A percentile compares a stretch with the other conserved stretches of the same genome.
Evolutionary conservation across 2,329 filamentous ascomycete genomes (phyloP).

Genomic region (Bretziella fagacearum): DNA sequence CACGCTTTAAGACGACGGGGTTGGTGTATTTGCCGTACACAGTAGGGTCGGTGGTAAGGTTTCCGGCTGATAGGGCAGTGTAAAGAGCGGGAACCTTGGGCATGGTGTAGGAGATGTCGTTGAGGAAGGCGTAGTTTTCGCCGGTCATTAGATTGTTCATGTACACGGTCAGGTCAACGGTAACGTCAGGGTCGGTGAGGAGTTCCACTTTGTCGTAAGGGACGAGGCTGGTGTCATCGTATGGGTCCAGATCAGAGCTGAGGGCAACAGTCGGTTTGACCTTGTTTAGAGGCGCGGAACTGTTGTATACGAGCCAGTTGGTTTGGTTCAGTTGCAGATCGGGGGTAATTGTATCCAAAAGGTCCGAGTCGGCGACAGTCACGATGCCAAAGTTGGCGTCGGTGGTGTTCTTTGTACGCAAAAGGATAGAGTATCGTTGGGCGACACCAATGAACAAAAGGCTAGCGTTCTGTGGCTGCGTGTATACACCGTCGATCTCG

Average conservation of each 20-base stretch:
- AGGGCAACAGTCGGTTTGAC: constrained; percentile 16
- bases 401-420: constrained; percentile 30
- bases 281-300: constrained; percentile 17
- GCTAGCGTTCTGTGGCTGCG: constrained; percentile 27
- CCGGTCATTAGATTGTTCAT: constrained; percentile 41
- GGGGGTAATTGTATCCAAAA: constrained; percentile 28
- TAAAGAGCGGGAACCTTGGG: constrained; percentile 54
- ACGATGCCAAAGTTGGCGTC: constrained; percentile 30
- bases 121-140: constrained; percentile 39
- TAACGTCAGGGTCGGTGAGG: constrained; percentile 31
- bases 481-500: constrained; percentile 35
- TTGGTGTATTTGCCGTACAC: constrained; percentile 36
- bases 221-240: constrained; percentile 38
- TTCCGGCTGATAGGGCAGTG: constrained; percentile 40
- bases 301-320: constrained; percentile 22
- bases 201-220: constrained; percentile 35
- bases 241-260: constrained; percentile 33
- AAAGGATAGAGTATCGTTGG: constrained; percentile 32
- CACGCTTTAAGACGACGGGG: constrained; percentile 36
- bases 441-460: constrained; percentile 31
- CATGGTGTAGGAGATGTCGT: constrained; percentile 44
- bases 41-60: constrained; percentile 27
- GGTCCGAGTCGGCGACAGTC: constrained; percentile 16
- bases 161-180: constrained; percentile 30
- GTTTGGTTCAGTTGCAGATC: constrained; percentile 32